These are phyloP conservation scores for Dendrothele bispora DNA, from an alignment of 768 basidiomycete genomes.

Conservation along the genomic window DNA sequence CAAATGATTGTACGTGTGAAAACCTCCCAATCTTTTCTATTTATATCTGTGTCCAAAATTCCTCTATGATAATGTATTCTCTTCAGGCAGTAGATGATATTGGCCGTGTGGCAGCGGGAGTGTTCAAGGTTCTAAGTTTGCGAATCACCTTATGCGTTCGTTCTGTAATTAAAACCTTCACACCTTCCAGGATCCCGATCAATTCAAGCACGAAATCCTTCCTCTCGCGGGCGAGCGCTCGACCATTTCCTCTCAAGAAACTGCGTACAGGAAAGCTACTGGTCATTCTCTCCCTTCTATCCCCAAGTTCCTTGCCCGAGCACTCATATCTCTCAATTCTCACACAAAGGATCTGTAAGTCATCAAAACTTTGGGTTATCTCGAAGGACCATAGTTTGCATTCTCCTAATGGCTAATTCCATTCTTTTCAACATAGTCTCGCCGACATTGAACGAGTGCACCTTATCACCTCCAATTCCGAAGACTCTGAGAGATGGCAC, in stretches of 20 bases:
- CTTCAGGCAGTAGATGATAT: conserved; percentile 21
- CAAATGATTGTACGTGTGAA: conserved; percentile 32
- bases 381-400: too few relatives aligned
- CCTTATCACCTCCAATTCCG: not conserved
- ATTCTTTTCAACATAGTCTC: too few relatives aligned
- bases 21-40: conserved; percentile 6
- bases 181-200: conserved; percentile 30
- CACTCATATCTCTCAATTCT: conserved; percentile 11
- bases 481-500: not conserved
- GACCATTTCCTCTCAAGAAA: conserved; percentile 25
- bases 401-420: too few relatives aligned
- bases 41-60: not conserved
- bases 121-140: conserved; percentile 16
- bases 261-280: conserved; percentile 18
- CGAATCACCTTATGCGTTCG: not conserved
- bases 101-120: conserved; percentile 20
- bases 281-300: conserved; percentile 16
- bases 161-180: too few relatives aligned
- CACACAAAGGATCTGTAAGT: conserved; percentile 5
- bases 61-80: too few relatives aligned
- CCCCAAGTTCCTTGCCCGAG: conserved; percentile 13
- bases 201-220: conserved; percentile 21
- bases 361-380: too few relatives aligned
- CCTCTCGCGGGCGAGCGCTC: conserved; percentile 27
- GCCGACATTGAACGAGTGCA: conserved; percentile 2